A percentile compares a stretch with the other conserved stretches of the same genome.
phyloP scores from a whole-genome alignment of 1,284 basidiomycete species.

The Ceratobasidium sp. region DNA sequence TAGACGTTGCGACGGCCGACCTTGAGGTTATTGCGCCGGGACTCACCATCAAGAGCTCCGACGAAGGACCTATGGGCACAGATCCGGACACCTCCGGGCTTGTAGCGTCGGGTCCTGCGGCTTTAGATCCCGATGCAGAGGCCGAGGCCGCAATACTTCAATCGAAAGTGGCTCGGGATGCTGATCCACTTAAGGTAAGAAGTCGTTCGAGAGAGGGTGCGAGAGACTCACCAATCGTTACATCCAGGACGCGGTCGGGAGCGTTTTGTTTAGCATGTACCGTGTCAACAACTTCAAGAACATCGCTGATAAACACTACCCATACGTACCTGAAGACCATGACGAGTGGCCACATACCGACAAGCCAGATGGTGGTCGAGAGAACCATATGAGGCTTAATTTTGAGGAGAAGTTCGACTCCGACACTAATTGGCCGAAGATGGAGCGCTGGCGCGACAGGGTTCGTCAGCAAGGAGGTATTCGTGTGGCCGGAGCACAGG shows the following conservation, averaged over 20 bases:
- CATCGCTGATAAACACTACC: slow-evolving; percentile 13
- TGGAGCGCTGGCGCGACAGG: background rate
- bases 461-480: background rate
- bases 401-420: slow-evolving; percentile 2
- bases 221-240: background rate
- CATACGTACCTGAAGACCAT: slow-evolving; percentile 6
- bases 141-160: background rate
- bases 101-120: background rate
- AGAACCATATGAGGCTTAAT: slow-evolving; percentile 1
- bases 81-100: background rate
- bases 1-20: background rate
- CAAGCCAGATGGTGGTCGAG: background rate
- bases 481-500: background rate
- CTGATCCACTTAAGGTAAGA: background rate
- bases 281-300: slow-evolving; percentile 15
- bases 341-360: slow-evolving; percentile 5
- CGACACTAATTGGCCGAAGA: background rate
- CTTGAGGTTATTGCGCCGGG: background rate
- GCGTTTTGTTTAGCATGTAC: slow-evolving; percentile 1
- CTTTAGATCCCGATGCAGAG: background rate
- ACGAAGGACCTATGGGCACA: background rate
- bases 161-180: background rate
- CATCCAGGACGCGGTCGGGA: background rate
- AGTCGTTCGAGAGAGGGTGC: background rate
- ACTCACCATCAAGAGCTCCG: background rate